A percentile compares a stretch with the other conserved stretches of the same genome.
These are phyloP conservation scores for Bryoglossum gracile DNA, from an alignment of 495 filamentous ascomycete genomes.

Conservation along the genomic window DNA sequence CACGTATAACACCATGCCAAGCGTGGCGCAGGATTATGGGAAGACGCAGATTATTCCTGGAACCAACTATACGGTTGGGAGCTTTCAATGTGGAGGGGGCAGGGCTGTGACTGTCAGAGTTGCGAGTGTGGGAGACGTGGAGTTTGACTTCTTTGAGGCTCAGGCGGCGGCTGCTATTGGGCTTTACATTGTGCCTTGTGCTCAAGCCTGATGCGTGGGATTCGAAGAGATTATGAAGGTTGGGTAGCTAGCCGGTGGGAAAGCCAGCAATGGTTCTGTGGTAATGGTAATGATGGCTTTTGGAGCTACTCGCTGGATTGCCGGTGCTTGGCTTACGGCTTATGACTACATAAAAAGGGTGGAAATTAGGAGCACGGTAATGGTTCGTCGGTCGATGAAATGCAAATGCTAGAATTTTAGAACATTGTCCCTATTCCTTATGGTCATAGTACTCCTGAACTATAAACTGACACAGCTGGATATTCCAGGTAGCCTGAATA, in stretches of 20 bases:
- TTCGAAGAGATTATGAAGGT: no score
- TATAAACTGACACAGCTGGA: no score
- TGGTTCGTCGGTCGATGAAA: background rate
- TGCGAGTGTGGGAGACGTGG: constrained; percentile 37
- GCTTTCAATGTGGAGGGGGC: constrained; percentile 50
- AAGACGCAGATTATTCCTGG: constrained; percentile 44
- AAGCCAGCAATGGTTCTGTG: no score
- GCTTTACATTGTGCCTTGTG: constrained; percentile 47
- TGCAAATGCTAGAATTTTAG: background rate
- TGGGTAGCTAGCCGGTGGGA: no score
- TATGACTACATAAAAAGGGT: no score
- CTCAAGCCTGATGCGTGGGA: background rate
- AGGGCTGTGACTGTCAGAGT: constrained; percentile 44
- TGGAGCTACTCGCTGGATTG: no score
- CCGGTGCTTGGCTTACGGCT: no score
- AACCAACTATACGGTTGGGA: constrained; percentile 47
- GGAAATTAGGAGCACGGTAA: background rate
- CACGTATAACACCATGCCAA: constrained; percentile 43
- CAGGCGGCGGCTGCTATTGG: constrained; percentile 55
- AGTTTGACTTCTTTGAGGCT: constrained; percentile 59
- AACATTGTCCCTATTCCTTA: no score
- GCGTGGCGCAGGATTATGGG: constrained; percentile 38
- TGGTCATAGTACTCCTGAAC: no score
- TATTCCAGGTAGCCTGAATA: no score
- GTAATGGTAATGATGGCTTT: no score